Conservation (phyloP, 257 asterid genomes). For the Solanum clarkiae region DNA sequence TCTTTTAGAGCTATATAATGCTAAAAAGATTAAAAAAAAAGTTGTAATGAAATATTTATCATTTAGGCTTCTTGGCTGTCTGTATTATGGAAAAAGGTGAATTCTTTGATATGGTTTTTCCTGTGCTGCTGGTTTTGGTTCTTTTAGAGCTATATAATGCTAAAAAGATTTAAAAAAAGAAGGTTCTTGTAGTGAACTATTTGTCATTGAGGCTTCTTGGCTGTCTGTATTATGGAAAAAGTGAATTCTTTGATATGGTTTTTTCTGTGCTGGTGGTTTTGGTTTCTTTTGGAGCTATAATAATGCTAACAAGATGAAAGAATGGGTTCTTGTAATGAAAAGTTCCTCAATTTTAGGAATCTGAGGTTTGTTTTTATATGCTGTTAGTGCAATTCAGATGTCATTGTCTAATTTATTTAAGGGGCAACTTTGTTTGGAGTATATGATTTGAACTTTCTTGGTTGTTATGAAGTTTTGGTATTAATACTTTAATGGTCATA, state of each 20-base stretch:
- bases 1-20: neutral
- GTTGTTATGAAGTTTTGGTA: neutral
- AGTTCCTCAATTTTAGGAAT: neutral
- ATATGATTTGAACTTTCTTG: neutral
- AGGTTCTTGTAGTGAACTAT: neutral
- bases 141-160: neutral
- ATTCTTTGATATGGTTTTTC: neutral
- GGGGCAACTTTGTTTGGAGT: neutral
- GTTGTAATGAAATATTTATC: neutral
- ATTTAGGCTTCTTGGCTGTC: neutral
- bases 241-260: neutral
- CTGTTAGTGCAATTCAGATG: conserved; percentile 2
- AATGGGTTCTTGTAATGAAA: neutral
- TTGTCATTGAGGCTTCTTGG: neutral
- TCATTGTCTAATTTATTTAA: neutral
- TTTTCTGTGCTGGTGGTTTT: neutral
- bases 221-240: neutral
- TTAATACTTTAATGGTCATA: neutral
- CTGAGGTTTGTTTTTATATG: neutral
- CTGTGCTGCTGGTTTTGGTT: neutral
- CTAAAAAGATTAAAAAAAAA: neutral
- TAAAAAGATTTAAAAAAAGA: neutral
- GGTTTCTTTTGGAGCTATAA: neutral
- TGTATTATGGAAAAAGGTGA: neutral
- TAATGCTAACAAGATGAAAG: neutral